phyloP scores from a whole-genome alignment of 768 basidiomycete genomes.

The Tulasnella sp. region DNA sequence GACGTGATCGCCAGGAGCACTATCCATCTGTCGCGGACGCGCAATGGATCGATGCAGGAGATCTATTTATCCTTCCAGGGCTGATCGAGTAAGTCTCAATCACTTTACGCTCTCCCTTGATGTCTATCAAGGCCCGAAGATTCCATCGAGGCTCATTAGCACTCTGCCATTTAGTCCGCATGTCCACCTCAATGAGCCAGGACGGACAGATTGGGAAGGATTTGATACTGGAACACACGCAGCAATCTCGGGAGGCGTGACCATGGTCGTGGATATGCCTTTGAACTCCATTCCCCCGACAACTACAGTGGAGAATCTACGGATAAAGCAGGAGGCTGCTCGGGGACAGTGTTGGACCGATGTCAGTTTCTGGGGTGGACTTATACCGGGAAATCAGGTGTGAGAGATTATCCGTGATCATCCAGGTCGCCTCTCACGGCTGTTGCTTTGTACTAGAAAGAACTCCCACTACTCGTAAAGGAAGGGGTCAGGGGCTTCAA shows the following conservation, averaged over 20 bases:
- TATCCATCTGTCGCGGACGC: conserved; percentile 24
- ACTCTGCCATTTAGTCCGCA: conserved; percentile 46
- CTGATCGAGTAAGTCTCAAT: conserved; percentile 55
- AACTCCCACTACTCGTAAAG: conserved; percentile 63
- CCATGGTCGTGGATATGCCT: conserved; percentile 95
- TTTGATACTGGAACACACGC: conserved; percentile 86
- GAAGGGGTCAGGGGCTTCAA: conserved; percentile 93
- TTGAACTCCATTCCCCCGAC: conserved; percentile 96
- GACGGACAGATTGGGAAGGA: conserved; percentile 89
- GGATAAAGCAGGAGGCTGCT: conserved; percentile 60
- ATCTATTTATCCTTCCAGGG: conserved; percentile 58
- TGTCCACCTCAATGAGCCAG: conserved; percentile 90
- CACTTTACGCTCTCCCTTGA: not conserved
- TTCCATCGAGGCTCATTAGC: not conserved
- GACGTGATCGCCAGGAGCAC: conserved; percentile 24
- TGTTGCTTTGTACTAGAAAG: conserved; percentile 32
- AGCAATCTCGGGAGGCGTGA: conserved; percentile 88
- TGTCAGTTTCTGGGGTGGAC: conserved; percentile 91
- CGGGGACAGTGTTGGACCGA: conserved; percentile 64
- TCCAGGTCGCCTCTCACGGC: not conserved
- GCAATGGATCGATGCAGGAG: conserved; percentile 45
- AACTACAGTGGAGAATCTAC: conserved; percentile 67
- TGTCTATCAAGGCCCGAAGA: not conserved
- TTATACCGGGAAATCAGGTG: conserved; percentile 84
- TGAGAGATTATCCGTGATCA: conserved; percentile 10